Percentiles rank a stretch among this genome's conserved stretches.
These are phyloP conservation scores for Lentinula boryana DNA, from an alignment of 768 basidiomycete genomes.

Conservation along the genomic window DNA sequence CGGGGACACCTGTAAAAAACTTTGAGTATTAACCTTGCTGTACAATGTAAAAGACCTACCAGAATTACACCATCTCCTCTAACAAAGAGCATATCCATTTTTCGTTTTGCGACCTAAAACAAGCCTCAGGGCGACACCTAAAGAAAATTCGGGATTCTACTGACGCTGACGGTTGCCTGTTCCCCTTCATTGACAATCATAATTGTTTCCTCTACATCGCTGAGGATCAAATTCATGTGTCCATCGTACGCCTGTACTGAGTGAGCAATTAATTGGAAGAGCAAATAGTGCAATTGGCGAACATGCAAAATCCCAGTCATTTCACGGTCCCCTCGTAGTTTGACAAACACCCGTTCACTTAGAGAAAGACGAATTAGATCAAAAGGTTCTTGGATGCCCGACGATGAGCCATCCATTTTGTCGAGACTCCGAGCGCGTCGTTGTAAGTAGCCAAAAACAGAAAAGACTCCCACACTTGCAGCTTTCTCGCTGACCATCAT, in stretches of 20 bases:
- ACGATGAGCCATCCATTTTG: slow-evolving; percentile 62
- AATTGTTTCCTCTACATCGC: slow-evolving; percentile 96
- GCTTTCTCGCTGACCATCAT: slow-evolving; percentile 30
- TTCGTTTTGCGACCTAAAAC: slow-evolving; percentile 79
- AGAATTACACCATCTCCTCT: slow-evolving; percentile 96
- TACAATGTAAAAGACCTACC: slow-evolving; percentile 38
- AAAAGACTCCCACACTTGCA: slow-evolving; percentile 2
- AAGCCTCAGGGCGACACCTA: neutral
- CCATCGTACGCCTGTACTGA: slow-evolving; percentile 89
- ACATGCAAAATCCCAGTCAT: slow-evolving; percentile 91
- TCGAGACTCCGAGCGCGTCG: slow-evolving; percentile 8
- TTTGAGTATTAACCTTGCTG: slow-evolving; percentile 3
- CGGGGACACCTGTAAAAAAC: slow-evolving; percentile 59
- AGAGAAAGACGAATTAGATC: slow-evolving; percentile 95
- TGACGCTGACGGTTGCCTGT: slow-evolving; percentile 60
- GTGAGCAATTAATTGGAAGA: slow-evolving; percentile 9
- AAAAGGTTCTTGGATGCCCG: slow-evolving; percentile 91
- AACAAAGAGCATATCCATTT: slow-evolving; percentile 97
- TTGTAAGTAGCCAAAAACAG: slow-evolving; percentile 9
- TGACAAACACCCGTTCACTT: slow-evolving; percentile 97
- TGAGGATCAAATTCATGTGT: slow-evolving; percentile 99
- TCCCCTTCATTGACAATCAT: slow-evolving; percentile 91
- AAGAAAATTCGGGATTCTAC: slow-evolving; percentile 10
- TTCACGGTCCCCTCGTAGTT: slow-evolving; percentile 91
- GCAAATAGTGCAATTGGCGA: slow-evolving; percentile 8